Base-by-base conservation (phyloP, 306 rosid species). In the Argentina anserina region DNA sequence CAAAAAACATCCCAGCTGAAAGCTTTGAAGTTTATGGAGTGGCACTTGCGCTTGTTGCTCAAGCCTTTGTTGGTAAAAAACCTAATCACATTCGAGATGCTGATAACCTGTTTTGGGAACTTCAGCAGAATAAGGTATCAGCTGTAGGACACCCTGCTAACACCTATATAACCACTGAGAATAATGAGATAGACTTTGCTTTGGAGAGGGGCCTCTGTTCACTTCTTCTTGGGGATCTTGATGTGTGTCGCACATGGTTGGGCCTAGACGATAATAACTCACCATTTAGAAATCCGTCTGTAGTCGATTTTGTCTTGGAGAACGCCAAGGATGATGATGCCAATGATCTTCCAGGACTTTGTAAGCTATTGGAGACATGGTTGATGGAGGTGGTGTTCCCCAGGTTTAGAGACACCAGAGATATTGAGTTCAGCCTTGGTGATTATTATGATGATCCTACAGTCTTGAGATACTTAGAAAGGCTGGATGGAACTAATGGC, bases 1-100 rank as follows among this genome's bases (percentile, higher is more conserved):
- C 99, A 58, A 87, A 87, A 76, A 91, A 90, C 78, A 90, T 91
- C 80, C 97, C 99, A 31, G 97, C 96, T 12, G 99, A 91, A 84
- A 84, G 97, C 84, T 94, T 88, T 87, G 97, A 94, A 84, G 99
- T 91, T 5, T 94, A 94, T 65, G 96, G 97, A 71, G 96, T 94
- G 75, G 97, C 97, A 43, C 96, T 94, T 80, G 99, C 99, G 10
- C 86, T 94, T 62, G 99, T 94, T 84, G 92, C 97, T 37, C 92
- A 87, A 65, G 97, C 96, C 73, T 85, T 94, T 78, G 86, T 88
- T 68, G 91, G 87, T 75, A 94, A 90, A 83, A 88, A 91, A 69
- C 97, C 96, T 23, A 92, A 91, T 79, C 99, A 89, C 63, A 85
- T 94, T 70, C 92, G 80, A 79, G 99, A 94, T 78, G 95, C 99